These are phyloP conservation scores for Craterostigma plantagineum DNA, from an alignment of 257 asterid species.

Conservation along the genomic window DNA sequence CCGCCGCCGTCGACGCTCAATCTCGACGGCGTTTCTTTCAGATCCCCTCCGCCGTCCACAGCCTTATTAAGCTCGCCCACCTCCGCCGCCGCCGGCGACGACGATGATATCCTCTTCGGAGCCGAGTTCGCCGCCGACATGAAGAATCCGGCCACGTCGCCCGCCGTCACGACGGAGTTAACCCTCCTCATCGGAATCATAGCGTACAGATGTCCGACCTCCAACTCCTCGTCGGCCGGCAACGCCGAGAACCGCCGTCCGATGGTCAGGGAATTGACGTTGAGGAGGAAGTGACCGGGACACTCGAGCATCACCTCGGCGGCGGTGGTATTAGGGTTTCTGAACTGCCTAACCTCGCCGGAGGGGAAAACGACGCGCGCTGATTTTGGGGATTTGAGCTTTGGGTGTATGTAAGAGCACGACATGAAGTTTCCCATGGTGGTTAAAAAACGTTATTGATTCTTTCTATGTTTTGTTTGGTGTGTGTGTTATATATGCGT, in stretches of 20 bases:
- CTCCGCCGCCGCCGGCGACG: constrained; percentile 26
- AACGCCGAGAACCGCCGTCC: constrained; percentile 42
- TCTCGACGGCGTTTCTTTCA: constrained; percentile 13
- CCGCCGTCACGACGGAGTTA: constrained; percentile 32
- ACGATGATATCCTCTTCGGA: constrained; percentile 30
- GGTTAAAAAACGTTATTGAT: not conserved
- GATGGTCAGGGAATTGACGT: constrained; percentile 23
- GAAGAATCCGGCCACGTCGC: constrained; percentile 32
- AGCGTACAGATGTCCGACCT: constrained; percentile 31
- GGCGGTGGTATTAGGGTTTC: constrained; percentile 32
- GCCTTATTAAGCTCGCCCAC: no score
- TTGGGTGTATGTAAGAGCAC: constrained; percentile 19
- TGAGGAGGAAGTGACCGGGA: constrained; percentile 31
- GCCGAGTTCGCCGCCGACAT: constrained; percentile 29
- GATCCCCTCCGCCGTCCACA: no score
- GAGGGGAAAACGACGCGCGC: constrained; percentile 44
- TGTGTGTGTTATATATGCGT: not conserved
- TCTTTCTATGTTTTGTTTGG: not conserved
- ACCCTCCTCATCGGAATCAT: constrained; percentile 45
- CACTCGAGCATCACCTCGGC: constrained; percentile 68
- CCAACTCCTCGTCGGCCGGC: constrained; percentile 55
- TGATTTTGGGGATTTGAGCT: constrained; percentile 17
- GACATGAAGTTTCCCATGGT: constrained; percentile 47
- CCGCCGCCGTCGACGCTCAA: constrained; percentile 11
- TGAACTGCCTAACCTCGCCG: constrained; percentile 44